phyloP scores from a whole-genome alignment of 2,329 filamentous ascomycete species.

The Diaporthe velutina region DNA sequence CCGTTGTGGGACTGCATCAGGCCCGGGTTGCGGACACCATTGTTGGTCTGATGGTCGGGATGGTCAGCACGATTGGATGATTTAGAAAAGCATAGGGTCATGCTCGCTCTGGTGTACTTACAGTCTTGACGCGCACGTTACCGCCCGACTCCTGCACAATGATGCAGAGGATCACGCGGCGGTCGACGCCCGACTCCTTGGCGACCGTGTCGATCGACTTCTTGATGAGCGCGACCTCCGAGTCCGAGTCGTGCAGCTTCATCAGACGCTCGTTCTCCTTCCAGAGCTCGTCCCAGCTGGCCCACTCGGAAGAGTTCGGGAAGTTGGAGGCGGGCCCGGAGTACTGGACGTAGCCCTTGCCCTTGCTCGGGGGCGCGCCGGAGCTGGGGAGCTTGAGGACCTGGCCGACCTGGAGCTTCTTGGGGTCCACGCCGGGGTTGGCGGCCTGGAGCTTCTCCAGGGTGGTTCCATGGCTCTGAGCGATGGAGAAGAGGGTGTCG shows the following conservation, averaged over 20 bases:
- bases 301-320: slow-evolving; percentile 9
- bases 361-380: background rate
- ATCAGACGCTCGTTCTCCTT: slow-evolving; percentile 24
- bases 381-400: background rate
- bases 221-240: slow-evolving; percentile 44
- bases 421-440: slow-evolving; percentile 19
- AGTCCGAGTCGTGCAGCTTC: slow-evolving; percentile 28
- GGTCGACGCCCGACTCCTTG: slow-evolving; percentile 48
- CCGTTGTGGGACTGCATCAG: slow-evolving; percentile 56
- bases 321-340: slow-evolving; percentile 16
- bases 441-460: slow-evolving; percentile 9
- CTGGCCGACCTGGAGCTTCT: slow-evolving; percentile 18
- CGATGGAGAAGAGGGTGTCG: slow-evolving; percentile 22
- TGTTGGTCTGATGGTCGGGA: slow-evolving; percentile 45
- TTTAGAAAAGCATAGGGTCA: background rate
- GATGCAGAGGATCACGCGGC: slow-evolving; percentile 58
- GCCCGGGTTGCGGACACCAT: slow-evolving; percentile 57
- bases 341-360: slow-evolving; percentile 22
- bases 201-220: slow-evolving; percentile 51
- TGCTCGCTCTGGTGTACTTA: background rate
- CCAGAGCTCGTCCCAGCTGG: slow-evolving; percentile 7
- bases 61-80: background rate
- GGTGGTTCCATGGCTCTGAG: slow-evolving; percentile 11
- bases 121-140: slow-evolving; percentile 56
- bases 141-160: slow-evolving; percentile 60